Evolutionary conservation across 164 flowering plant species (phyloP).

Genomic region (Magnolia officinalis): DNA sequence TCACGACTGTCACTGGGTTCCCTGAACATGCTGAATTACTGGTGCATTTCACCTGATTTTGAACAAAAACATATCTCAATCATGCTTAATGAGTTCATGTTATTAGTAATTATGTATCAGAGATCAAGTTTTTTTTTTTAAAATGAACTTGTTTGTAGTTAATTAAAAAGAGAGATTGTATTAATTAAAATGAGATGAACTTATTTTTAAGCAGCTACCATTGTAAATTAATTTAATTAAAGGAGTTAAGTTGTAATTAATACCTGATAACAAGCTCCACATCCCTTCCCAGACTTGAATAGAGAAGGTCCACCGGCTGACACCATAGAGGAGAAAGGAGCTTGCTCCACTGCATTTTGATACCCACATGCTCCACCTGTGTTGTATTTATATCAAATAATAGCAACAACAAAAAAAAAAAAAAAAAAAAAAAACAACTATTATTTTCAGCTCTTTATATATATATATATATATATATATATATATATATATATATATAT

Average conservation of each 20-base stretch:
- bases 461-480: no score
- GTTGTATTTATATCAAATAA: neutral
- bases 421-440: no score
- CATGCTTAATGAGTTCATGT: no score
- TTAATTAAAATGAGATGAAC: neutral
- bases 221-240: no score
- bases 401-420: no score
- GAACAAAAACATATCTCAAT: neutral
- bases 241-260: neutral
- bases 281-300: conserved; percentile 50
- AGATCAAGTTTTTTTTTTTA: no score
- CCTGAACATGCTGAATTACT: conserved; percentile 39
- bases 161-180: no score
- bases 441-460: neutral
- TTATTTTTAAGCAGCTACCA: no score
- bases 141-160: neutral
- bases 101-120: no score
- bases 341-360: conserved; percentile 32
- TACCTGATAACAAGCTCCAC: conserved; percentile 77
- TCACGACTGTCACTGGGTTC: conserved; percentile 47
- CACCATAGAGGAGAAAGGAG: conserved; percentile 28
- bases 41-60: conserved; percentile 50
- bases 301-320: conserved; percentile 31
- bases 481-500: no score
- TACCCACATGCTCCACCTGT: conserved; percentile 84